Evolutionary conservation across 2,329 filamentous ascomycete species (phyloP).

Genomic region (Venturia asperata): DNA sequence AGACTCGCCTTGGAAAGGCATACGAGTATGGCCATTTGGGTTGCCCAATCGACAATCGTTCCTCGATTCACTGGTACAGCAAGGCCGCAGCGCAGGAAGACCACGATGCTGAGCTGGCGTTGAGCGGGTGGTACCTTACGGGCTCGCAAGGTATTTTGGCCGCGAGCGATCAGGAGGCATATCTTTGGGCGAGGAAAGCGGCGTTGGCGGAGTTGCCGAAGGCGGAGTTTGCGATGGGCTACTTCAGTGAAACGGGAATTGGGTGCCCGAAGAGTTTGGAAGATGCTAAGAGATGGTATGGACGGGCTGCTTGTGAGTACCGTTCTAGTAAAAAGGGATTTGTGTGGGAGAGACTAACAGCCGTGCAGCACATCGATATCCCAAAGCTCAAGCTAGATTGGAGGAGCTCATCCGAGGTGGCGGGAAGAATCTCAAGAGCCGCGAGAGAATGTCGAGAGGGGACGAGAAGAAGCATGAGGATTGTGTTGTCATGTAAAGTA

Average conservation of each 20-base stretch:
- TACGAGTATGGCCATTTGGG: constrained; percentile 86
- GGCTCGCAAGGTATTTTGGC: constrained; percentile 79
- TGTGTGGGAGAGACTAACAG: constrained; percentile 22
- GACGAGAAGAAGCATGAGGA: constrained; percentile 19
- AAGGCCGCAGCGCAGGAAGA: constrained; percentile 86
- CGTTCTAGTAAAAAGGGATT: not conserved
- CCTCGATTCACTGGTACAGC: constrained; percentile 91
- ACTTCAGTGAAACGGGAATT: constrained; percentile 93
- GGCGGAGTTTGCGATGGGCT: constrained; percentile 96
- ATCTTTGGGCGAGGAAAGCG: constrained; percentile 93
- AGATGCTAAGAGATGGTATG: constrained; percentile 97
- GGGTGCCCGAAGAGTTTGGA: constrained; percentile 79
- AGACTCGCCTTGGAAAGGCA: constrained; percentile 79
- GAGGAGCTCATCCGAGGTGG: constrained; percentile 84
- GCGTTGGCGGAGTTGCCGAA: constrained; percentile 82
- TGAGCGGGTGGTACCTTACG: constrained; percentile 74
- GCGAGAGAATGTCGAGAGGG: constrained; percentile 18
- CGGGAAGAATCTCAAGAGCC: constrained; percentile 56
- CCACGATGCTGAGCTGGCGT: constrained; percentile 71
- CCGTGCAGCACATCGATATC: constrained; percentile 75
- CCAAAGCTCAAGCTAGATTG: constrained; percentile 83
- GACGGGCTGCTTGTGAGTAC: constrained; percentile 83
- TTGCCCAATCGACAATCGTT: constrained; percentile 71
- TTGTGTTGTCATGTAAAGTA: constrained; percentile 18
- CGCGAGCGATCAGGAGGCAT: constrained; percentile 92